These are phyloP conservation scores for Fabrea salina DNA, from an alignment of 169 alveolate species.

Conservation along the genomic window DNA sequence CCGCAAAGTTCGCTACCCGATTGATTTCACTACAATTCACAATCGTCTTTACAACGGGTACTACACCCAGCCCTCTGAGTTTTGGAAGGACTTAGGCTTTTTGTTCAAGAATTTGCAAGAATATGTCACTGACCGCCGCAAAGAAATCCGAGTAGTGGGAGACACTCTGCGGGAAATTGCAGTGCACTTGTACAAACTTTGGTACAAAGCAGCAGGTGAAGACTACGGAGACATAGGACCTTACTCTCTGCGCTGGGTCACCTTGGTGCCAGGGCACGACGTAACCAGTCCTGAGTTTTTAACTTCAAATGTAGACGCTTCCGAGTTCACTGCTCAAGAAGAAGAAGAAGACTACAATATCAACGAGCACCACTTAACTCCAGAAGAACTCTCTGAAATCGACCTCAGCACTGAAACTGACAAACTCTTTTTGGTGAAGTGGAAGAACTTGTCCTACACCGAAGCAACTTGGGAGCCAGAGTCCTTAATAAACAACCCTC, in stretches of 20 bases:
- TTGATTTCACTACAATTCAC: conserved; percentile 74
- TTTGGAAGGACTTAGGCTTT: conserved; percentile 78
- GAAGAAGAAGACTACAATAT: conserved; percentile 10
- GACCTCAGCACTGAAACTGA: conserved; percentile 33
- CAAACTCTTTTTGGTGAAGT: conserved; percentile 62
- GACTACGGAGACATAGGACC: background rate
- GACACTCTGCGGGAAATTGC: conserved; percentile 64
- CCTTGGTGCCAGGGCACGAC: background rate
- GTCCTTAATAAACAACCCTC: conserved; percentile 30
- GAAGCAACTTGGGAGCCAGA: conserved; percentile 74
- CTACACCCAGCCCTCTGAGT: conserved; percentile 62
- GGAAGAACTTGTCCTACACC: conserved; percentile 65
- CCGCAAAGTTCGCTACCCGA: conserved; percentile 61
- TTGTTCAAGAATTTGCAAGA: conserved; percentile 75
- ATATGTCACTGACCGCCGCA: conserved; percentile 37
- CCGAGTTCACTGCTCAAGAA: background rate
- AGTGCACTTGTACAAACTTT: conserved; percentile 11
- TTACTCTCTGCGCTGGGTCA: conserved; percentile 21
- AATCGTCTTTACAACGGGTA: conserved; percentile 62
- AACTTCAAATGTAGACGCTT: background rate
- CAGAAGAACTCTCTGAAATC: conserved; percentile 21
- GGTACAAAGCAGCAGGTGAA: conserved; percentile 13
- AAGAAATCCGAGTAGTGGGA: conserved; percentile 45
- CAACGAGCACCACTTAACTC: conserved; percentile 20
- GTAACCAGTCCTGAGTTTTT: background rate